Evolutionary conservation across 345 rosid species (phyloP), one percentile per base, ranked within the genome.

Genomic region (Nasturtium officinale): DNA sequence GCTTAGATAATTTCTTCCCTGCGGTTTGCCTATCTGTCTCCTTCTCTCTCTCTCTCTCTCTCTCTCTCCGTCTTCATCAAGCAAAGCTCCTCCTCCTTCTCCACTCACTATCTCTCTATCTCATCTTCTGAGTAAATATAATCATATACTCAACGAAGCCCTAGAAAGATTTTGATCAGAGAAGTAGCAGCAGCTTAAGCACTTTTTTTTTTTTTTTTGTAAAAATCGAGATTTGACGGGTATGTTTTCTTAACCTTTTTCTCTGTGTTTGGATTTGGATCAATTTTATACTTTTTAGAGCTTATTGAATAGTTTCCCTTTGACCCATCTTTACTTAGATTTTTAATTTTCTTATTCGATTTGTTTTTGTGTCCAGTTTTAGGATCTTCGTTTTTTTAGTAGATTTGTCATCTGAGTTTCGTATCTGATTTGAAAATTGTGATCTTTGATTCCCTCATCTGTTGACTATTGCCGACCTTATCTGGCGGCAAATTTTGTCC

Each of bases 11-110:
- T 60, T 50, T n/a, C 64, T 61, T 48, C 71, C 71, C 82, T 77
- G 79, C 73, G 69, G n/a, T 48, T 59, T 67, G 51, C 56, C 69
- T 64, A 63, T 71, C 80, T 66, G 66, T 65, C 75, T 61, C 8
- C 15, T 40, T 18, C 47, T 37, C 0, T 37, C 60, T 20, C 54
- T 23, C 17, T 73, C 64, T 33, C 69, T 55, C 0, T 37, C 60
- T 20, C 54, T 23, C 17, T 73, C 64, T 33, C 69, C 56, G 16
- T 50, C 72, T 30, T 72, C 69, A 61, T 57, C 72, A 56, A 77
- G 37, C 66, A 62, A 71, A 68, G 40, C 64, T 71, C 48, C 52
- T 71, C 48, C 52, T 29, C 66, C 37, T 63, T 56, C 37, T 64
- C 55, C 71, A 46, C 77, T 62, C 66, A 9, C 3, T 37, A 55